A percentile compares a stretch with the other conserved stretches of the same genome.
Conservation (phyloP, 495 filamentous ascomycete species). For the Xylaria intraflava region DNA sequence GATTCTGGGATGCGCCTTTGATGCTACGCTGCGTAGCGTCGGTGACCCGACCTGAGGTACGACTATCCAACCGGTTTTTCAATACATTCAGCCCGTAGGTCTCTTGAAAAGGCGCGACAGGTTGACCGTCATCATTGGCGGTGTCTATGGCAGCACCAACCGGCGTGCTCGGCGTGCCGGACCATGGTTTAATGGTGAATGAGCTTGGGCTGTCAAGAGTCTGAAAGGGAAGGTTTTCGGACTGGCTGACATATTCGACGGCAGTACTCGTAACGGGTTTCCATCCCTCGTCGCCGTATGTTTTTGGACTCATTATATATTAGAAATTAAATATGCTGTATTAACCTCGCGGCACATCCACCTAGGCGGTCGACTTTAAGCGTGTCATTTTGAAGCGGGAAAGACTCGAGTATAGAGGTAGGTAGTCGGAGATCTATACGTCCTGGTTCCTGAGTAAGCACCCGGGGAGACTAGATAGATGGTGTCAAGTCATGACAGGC, state of each 20-base stretch:
- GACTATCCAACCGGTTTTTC: slow-evolving; percentile 42
- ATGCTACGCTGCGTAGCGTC: background rate
- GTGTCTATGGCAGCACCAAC: slow-evolving; percentile 66
- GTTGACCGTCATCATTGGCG: slow-evolving; percentile 56
- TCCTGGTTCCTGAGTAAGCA: too few relatives aligned
- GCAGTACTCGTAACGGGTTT: slow-evolving; percentile 17
- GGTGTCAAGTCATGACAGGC: too few relatives aligned
- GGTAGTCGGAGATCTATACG: too few relatives aligned
- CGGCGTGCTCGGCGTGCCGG: slow-evolving; percentile 62
- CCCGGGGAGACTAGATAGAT: too few relatives aligned
- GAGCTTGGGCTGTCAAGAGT: slow-evolving; percentile 23
- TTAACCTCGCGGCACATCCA: too few relatives aligned
- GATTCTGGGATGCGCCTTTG: background rate
- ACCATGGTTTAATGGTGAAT: slow-evolving; percentile 57
- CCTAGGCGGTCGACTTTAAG: too few relatives aligned
- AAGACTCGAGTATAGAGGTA: too few relatives aligned
- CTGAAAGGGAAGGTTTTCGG: slow-evolving; percentile 51
- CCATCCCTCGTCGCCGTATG: background rate
- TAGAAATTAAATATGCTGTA: background rate
- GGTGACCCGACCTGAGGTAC: slow-evolving; percentile 13
- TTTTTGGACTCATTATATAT: background rate
- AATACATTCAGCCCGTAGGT: slow-evolving; percentile 60
- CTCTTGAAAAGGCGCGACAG: slow-evolving; percentile 57
- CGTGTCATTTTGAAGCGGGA: too few relatives aligned
- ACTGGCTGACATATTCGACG: slow-evolving; percentile 46